Evolutionary conservation across 2,329 filamentous ascomycete genomes (phyloP), one percentile per base, ranked within the genome.

Genomic region (Calonectria henricotiae): DNA sequence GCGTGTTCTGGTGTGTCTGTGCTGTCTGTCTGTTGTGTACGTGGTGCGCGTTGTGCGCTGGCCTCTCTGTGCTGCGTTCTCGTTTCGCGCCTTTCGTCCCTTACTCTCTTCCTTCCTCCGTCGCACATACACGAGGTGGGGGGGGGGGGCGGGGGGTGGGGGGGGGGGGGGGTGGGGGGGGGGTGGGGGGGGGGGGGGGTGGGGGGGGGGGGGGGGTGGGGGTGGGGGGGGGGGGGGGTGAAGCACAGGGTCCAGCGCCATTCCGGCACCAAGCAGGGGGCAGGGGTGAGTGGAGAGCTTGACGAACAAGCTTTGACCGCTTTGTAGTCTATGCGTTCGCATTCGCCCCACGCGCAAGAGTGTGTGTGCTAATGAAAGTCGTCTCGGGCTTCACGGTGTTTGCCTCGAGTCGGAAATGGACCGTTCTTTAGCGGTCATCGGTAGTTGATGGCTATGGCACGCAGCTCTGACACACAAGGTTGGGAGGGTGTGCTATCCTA

Each of bases 181-280:
- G n/a, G n/a, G n/a, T n/a, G n/a, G n/a, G n/a, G n/a, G n/a, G n/a
- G n/a, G n/a, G n/a, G n/a, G n/a, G n/a, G n/a, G n/a, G n/a, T n/a
- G n/a, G n/a, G n/a, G n/a, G n/a, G n/a, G n/a, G n/a, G n/a, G n/a
- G n/a, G n/a, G n/a, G n/a, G n/a, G n/a, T n/a, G n/a, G n/a, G n/a
- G n/a, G n/a, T n/a, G n/a, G 27, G 27, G 27, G 27, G 27, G 27
- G 4, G 7, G 27, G 27, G 27, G 27, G 1, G 27, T 4, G 4
- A 7, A 7, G 67, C 46, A 65, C 67, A 75, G 75, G 75, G 74
- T 76, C 75, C 68, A 60, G 35, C 67, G 67, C 71, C 69, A 65
- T 49, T 54, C 62, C 71, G 67, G 62, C 68, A 65, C 60, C 55
- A 74, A 69, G 74, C 74, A 77, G 74, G 75, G 75, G 74, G 62